A percentile compares a stretch with the other conserved stretches of the same genome.
Conservation (phyloP, 2,329 filamentous ascomycete species). For the Paecilomyces dactylethromorphus region DNA sequence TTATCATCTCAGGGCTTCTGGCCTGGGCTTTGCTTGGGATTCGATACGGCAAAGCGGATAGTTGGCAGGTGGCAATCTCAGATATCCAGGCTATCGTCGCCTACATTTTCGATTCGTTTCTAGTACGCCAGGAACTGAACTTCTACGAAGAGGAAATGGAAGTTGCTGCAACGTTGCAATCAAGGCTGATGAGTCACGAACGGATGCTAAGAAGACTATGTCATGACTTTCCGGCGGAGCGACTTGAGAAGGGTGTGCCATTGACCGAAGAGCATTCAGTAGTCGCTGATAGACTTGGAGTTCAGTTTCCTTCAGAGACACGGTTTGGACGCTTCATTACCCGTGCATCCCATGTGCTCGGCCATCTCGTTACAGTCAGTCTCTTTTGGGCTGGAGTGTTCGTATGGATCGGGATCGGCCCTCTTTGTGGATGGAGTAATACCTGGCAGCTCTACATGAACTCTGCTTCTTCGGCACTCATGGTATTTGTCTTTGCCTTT, state of each 20-base stretch:
- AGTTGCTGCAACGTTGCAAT: conserved; percentile 12
- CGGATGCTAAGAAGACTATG: conserved; percentile 11
- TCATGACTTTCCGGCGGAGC: not conserved
- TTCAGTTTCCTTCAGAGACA: conserved; percentile 21
- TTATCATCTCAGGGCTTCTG: conserved; percentile 24
- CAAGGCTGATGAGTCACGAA: conserved; percentile 11
- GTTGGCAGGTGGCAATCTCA: conserved; percentile 23
- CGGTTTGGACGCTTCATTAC: not conserved
- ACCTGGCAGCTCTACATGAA: conserved; percentile 14
- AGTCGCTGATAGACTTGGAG: conserved; percentile 8
- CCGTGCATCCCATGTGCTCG: not conserved
- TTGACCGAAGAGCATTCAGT: not conserved
- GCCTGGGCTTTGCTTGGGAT: conserved; percentile 23
- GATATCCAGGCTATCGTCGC: conserved; percentile 26
- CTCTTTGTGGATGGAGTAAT: conserved; percentile 1
- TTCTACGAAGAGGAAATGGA: conserved; percentile 9
- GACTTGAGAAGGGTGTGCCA: not conserved
- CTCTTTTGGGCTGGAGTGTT: conserved; percentile 2
- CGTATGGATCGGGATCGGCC: conserved; percentile 6
- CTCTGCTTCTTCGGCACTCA: conserved; percentile 37
- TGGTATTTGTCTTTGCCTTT: conserved; percentile 32
- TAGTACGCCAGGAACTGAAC: conserved; percentile 26
- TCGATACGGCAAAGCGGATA: conserved; percentile 12
- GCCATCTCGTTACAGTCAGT: not conserved
- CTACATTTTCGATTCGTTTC: conserved; percentile 25